A percentile compares a stretch with the other conserved stretches of the same genome.
phyloP scores from a whole-genome alignment of 352 stramenopile genomes.

The Thraustochytrium sp. region DNA sequence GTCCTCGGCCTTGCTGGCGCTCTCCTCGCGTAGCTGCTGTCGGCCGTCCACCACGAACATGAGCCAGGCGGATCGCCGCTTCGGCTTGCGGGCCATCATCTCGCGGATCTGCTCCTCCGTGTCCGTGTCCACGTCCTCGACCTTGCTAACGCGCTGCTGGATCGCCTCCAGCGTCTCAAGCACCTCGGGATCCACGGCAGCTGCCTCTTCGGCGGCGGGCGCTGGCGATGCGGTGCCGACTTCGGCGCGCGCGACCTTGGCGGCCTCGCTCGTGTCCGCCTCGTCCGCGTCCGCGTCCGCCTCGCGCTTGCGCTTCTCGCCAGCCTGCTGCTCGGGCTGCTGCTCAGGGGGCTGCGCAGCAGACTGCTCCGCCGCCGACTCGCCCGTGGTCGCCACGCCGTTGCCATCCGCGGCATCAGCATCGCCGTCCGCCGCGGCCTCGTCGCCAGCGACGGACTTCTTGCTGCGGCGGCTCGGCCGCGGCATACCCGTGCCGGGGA shows the following conservation, averaged over 20 bases:
- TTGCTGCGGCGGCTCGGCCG: too few relatives aligned
- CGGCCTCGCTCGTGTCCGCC: too few relatives aligned
- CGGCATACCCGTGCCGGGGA: neutral
- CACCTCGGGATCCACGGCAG: neutral
- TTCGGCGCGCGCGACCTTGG: too few relatives aligned
- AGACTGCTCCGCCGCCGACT: neutral
- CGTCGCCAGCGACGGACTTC: neutral
- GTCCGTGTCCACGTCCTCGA: neutral
- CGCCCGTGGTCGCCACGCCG: neutral
- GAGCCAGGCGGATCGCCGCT: conserved; percentile 5
- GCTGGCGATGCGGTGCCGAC: too few relatives aligned
- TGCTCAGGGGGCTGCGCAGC: neutral
- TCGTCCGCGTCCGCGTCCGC: too few relatives aligned
- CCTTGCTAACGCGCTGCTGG: neutral
- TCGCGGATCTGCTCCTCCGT: conserved; percentile 1
- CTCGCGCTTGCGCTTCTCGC: neutral
- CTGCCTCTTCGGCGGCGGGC: neutral
- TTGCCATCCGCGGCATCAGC: neutral
- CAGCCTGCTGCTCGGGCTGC: neutral
- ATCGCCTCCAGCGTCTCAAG: neutral
- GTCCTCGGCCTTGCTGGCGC: neutral
- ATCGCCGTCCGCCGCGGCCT: neutral
- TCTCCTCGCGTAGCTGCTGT: neutral
- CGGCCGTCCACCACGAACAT: conserved; percentile 34
- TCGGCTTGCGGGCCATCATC: neutral